These are phyloP conservation scores for Cercospora zeae-maydis DNA, from an alignment of 2,329 filamentous ascomycete species.

Conservation along the genomic window DNA sequence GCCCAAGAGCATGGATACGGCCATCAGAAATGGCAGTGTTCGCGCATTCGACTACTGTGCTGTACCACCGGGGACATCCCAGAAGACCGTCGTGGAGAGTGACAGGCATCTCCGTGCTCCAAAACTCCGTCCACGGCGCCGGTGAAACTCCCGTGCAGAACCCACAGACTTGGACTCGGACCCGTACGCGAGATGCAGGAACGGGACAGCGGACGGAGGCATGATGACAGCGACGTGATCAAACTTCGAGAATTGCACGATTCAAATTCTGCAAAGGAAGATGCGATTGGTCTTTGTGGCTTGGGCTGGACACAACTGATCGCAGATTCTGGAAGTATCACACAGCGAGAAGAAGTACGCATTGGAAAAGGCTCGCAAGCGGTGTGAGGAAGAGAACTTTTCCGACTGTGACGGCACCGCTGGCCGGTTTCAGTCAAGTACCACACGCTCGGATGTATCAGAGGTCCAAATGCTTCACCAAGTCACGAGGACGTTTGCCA, in stretches of 20 bases:
- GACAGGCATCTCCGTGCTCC: background rate
- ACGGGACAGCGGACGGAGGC: background rate
- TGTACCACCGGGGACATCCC: background rate
- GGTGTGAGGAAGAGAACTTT: background rate
- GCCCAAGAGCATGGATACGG: background rate
- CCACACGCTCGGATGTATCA: background rate
- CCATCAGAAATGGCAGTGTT: background rate
- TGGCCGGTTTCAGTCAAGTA: background rate
- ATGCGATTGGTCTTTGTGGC: background rate
- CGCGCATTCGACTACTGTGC: background rate
- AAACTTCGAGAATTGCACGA: background rate
- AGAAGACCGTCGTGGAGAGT: background rate
- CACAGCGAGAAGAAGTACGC: background rate
- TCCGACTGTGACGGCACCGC: background rate
- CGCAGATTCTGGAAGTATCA: background rate
- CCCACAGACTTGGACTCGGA: background rate
- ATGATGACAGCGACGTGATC: background rate
- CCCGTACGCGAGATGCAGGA: background rate
- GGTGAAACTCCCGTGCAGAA: background rate
- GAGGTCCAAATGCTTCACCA: background rate
- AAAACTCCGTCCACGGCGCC: background rate
- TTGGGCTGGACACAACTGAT: background rate
- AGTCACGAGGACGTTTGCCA: background rate
- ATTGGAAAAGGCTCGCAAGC: background rate
- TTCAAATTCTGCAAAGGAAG: background rate